Conservation (phyloP, 805 yeast genomes). For the Debaryomyces prosopidis region DNA sequence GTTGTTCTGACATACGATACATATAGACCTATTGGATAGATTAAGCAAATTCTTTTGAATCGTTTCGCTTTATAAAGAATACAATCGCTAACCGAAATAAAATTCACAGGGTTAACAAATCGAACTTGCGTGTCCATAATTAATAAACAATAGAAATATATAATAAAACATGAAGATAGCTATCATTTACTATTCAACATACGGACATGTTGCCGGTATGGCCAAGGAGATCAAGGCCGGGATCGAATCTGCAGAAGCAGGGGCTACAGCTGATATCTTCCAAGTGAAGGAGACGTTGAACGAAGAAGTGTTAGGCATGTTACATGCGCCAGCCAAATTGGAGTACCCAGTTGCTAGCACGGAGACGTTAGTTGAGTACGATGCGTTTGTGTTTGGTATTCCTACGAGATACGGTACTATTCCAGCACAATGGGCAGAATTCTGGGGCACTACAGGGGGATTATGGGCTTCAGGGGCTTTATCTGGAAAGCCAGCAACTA, state of each 20-base stretch:
- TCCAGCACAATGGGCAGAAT: slow-evolving; percentile 75
- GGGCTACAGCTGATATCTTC: slow-evolving; percentile 63
- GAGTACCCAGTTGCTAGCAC: slow-evolving; percentile 58
- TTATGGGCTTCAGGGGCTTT: slow-evolving; percentile 73
- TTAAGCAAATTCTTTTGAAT: not conserved
- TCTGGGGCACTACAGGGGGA: slow-evolving; percentile 78
- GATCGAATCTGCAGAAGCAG: slow-evolving; percentile 60
- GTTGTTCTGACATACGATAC: no score
- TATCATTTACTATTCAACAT: slow-evolving; percentile 76
- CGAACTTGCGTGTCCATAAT: no score
- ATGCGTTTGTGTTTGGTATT: slow-evolving; percentile 73
- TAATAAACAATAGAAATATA: not conserved
- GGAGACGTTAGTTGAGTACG: slow-evolving; percentile 60
- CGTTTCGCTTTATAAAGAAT: not conserved
- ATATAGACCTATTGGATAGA: no score
- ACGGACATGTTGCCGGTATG: slow-evolving; percentile 71
- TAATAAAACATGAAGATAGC: slow-evolving; percentile 51
- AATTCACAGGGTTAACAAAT: not conserved
- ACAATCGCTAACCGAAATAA: not conserved
- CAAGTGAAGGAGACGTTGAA: slow-evolving; percentile 81
- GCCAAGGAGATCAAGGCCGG: slow-evolving; percentile 74
- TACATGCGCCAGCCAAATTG: slow-evolving; percentile 71
- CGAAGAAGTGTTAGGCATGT: slow-evolving; percentile 54
- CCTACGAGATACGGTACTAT: slow-evolving; percentile 78
- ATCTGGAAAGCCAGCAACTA: slow-evolving; percentile 71